Percentiles rank a stretch among this genome's conserved stretches.
Evolutionary conservation across 2,329 filamentous ascomycete species (phyloP).

Genomic region (Alternaria atra): DNA sequence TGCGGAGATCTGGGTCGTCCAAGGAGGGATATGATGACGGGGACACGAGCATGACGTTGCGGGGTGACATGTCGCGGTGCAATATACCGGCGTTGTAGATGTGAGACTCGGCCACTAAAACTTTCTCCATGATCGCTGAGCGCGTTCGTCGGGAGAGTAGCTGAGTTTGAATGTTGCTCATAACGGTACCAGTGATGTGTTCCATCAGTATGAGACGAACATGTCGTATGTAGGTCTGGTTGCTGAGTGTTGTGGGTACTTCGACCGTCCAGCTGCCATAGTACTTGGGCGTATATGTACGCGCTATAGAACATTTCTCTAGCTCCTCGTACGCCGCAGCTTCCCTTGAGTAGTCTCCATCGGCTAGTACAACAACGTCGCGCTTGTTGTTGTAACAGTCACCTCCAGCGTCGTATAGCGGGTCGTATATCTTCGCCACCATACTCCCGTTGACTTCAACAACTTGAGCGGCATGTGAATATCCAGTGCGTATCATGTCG

Average conservation of each 20-base stretch:
- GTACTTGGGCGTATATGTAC: neutral
- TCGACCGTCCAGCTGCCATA: slow-evolving; percentile 9
- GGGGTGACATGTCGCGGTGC: slow-evolving; percentile 14
- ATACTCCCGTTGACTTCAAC: neutral
- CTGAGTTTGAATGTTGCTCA: neutral
- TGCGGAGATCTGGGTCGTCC: neutral
- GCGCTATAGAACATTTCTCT: neutral
- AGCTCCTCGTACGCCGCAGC: slow-evolving; percentile 5
- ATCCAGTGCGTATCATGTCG: slow-evolving; percentile 1
- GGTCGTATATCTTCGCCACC: slow-evolving; percentile 19
- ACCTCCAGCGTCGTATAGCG: slow-evolving; percentile 6
- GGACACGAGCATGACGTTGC: slow-evolving; percentile 18
- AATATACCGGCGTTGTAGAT: slow-evolving; percentile 6
- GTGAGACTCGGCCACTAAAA: slow-evolving; percentile 8
- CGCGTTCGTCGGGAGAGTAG: neutral
- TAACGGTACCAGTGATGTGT: neutral
- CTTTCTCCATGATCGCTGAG: neutral
- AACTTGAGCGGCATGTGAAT: slow-evolving; percentile 8
- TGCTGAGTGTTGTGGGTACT: neutral
- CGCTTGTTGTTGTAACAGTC: slow-evolving; percentile 2
- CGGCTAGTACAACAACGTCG: slow-evolving; percentile 6
- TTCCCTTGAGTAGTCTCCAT: slow-evolving; percentile 14
- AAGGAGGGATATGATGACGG: neutral
- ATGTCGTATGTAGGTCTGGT: neutral
- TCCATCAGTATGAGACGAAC: slow-evolving; percentile 14